Conservation (phyloP, 2,329 filamentous ascomycete genomes). For the Colletotrichum graminicola region DNA sequence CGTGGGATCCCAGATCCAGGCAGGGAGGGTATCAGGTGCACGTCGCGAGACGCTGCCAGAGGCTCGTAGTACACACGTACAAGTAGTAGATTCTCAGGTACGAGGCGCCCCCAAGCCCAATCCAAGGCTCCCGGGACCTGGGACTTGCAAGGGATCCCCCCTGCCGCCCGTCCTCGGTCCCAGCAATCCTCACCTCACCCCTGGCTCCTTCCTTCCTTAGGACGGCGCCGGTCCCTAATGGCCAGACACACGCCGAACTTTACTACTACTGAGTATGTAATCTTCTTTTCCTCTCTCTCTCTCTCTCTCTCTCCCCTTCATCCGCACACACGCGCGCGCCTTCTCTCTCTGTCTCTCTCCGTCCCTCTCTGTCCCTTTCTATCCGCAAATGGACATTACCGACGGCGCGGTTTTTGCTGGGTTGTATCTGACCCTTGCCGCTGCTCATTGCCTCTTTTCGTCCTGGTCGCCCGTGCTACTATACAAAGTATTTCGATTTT, state of each 20-base stretch:
- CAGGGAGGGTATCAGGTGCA: constrained; percentile 32
- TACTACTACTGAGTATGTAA: too few species aligned
- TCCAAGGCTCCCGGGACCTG: constrained; percentile 21
- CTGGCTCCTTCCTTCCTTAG: neutral
- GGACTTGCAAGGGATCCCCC: constrained; percentile 17
- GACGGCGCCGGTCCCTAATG: neutral
- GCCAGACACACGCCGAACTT: neutral
- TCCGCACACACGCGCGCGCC: neutral
- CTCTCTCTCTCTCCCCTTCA: neutral
- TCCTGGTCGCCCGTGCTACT: constrained; percentile 21
- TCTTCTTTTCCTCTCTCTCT: neutral
- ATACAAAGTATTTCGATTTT: neutral
- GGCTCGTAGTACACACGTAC: neutral
- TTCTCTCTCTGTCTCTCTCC: neutral
- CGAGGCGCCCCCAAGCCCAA: constrained; percentile 4
- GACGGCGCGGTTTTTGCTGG: constrained; percentile 37
- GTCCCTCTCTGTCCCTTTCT: neutral
- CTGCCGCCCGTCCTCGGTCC: constrained; percentile 10
- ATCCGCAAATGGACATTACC: constrained; percentile 17
- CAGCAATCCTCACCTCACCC: neutral
- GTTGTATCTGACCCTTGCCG: constrained; percentile 38
- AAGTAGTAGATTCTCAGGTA: constrained; percentile 4
- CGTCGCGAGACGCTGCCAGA: constrained; percentile 17
- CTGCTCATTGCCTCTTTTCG: constrained; percentile 27
- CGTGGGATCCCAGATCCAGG: constrained; percentile 15